Evolutionary conservation across 257 asterid species (phyloP).

Genomic region (Craterostigma plantagineum): DNA sequence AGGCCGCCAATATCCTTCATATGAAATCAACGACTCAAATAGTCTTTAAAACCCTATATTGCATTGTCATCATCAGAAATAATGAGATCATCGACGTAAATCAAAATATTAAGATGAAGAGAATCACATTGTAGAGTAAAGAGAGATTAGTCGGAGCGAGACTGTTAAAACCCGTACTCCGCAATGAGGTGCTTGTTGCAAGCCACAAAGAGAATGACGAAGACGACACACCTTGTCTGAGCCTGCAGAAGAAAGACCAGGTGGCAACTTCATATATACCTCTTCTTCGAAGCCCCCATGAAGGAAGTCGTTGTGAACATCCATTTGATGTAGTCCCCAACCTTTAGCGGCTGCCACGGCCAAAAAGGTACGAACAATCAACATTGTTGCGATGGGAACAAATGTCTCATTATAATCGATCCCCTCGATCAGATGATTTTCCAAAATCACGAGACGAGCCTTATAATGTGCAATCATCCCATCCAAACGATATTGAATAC

Average conservation of each 20-base stretch:
- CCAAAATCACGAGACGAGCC: not conserved
- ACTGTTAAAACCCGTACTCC: not conserved
- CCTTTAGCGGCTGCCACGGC: not conserved
- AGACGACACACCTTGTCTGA: no score
- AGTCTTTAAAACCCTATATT: not conserved
- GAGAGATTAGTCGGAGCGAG: not conserved
- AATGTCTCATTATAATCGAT: not conserved
- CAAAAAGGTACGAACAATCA: not conserved
- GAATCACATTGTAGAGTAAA: not conserved
- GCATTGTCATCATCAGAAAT: no score
- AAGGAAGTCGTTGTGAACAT: not conserved
- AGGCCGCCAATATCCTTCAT: not conserved
- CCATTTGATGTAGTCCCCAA: slow-evolving; percentile 1
- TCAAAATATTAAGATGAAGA: not conserved
- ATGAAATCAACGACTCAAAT: not conserved
- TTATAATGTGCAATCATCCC: not conserved
- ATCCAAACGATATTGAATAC: not conserved
- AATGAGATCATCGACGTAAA: not conserved
- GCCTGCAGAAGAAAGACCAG: no score
- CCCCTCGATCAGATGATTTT: not conserved
- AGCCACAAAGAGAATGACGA: no score
- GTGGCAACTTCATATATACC: no score
- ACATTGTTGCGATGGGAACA: not conserved
- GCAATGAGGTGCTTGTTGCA: not conserved
- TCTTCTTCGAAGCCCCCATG: not conserved